These are phyloP conservation scores for Whalleya microplaca DNA, from an alignment of 2,329 filamentous ascomycete genomes.

Conservation along the genomic window DNA sequence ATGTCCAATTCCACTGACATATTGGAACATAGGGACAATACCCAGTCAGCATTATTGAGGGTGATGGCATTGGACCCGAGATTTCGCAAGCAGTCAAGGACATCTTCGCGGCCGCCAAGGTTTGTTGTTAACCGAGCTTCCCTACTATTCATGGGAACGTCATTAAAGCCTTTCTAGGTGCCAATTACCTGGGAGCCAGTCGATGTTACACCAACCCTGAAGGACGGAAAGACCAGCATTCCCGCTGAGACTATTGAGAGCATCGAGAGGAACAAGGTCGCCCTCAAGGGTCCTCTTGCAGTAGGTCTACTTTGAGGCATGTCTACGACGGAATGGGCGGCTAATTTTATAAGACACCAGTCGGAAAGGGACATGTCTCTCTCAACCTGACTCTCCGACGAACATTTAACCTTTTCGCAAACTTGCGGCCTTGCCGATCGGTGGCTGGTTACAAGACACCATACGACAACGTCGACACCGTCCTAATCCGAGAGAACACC, in stretches of 20 bases:
- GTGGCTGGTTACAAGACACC: conserved; percentile 98
- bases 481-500: conserved; percentile 98
- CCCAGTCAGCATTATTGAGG: conserved; percentile 96
- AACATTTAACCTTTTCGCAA: conserved; percentile 99
- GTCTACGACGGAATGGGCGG: conserved; percentile 9
- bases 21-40: conserved; percentile 74
- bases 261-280: conserved; percentile 94
- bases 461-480: conserved; percentile 95
- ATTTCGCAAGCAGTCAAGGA: conserved; percentile 98
- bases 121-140: conserved; percentile 47
- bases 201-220: conserved; percentile 91
- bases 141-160: conserved; percentile 1
- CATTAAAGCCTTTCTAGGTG: conserved; percentile 55
- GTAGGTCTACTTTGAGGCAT: conserved; percentile 54
- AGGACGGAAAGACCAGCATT: conserved; percentile 95
- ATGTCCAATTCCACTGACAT: conserved; percentile 23
- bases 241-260: conserved; percentile 91
- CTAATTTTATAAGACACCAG: conserved; percentile 68
- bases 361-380: conserved; percentile 98
- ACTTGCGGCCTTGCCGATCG: conserved; percentile 95
- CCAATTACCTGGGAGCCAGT: conserved; percentile 97
- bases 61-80: conserved; percentile 97
- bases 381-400: conserved; percentile 97
- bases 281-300: conserved; percentile 96
- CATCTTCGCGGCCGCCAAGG: conserved; percentile 94